Evolutionary conservation across 129 eudicot genomes (phyloP), one percentile per base, ranked within the genome.

Genomic region (Tagetes patula): DNA sequence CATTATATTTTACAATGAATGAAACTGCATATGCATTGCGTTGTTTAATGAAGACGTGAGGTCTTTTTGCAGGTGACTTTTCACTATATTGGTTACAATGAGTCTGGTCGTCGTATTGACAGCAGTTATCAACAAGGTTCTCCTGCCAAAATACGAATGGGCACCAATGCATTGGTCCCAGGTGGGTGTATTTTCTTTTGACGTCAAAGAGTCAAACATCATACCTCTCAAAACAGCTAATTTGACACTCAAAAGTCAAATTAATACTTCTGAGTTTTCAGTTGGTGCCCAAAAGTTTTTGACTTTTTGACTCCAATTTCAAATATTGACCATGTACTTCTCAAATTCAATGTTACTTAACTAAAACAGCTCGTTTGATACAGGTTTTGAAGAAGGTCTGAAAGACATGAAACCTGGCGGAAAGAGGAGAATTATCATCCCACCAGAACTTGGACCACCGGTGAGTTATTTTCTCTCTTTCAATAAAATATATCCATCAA

Each of bases 371-470:
- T 75, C 68, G 55, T 43, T 31, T 71, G 34, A 43, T 36, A 8
- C 84, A 95, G 99, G 99, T 6, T 95, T 95, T 75, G 99, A 90
- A 84, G 96, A 95, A 86, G 99, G 99, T 70, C 80, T 95, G 38
- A 68, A 80, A 55, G 97, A 95, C 85, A 95, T 95, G 99, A 95
- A 78, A 81, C 99, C 99, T 36, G 99, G 99, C 14, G 97, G 99
- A 6, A 95, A 81, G 82, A 84, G 99, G 74, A 91, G 99, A 77
- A 88, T 95, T 30, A 95, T 95, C 59, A 82, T 95, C 69, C 99
- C 99, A 52, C 99, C 99, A 3, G 97, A 95, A 70, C 97, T 95
- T 70, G 99, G 99, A 76, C 99, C 99, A 27, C 99, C 99, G 6
- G 99, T 95, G 61, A 88, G 99, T 86, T 70, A 48, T 48, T 41